phyloP scores from a whole-genome alignment of 345 rosid genomes.

The Eucalyptus regnans region DNA sequence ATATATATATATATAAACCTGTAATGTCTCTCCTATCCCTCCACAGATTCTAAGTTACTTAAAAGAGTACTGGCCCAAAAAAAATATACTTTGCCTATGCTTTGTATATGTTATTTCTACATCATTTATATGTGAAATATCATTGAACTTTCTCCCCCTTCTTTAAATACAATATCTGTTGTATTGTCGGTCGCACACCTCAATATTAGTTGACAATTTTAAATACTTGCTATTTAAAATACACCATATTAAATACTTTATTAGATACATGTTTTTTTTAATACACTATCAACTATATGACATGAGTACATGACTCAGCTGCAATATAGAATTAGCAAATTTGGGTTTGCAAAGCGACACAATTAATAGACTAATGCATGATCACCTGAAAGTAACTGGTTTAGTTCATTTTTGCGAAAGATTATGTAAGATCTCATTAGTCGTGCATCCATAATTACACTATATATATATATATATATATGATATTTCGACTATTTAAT shows the following conservation, averaged over 20 bases:
- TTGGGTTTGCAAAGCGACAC: neutral
- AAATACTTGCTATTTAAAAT: neutral
- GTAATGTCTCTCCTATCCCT: neutral
- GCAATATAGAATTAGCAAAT: neutral
- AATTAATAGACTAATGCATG: neutral
- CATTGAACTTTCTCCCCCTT: neutral
- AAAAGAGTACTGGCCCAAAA: neutral
- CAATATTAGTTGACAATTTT: neutral
- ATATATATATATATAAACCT: neutral
- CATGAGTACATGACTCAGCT: neutral
- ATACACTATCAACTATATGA: neutral
- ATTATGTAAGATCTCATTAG: neutral
- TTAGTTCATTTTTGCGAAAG: neutral
- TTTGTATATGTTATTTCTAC: neutral
- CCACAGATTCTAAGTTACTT: neutral
- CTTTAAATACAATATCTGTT: neutral
- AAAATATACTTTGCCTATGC: neutral
- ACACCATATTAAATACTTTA: neutral
- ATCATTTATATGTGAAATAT: neutral
- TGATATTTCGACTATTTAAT: neutral
- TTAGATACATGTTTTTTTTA: neutral
- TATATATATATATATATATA: neutral
- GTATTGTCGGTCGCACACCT: neutral
- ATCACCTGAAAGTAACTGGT: neutral
- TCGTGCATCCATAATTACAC: neutral